Percentiles rank a stretch among this genome's conserved stretches.
Evolutionary conservation across 2,329 filamentous ascomycete species (phyloP).

Genomic region (Hymenotorrendiella dingleyae): DNA sequence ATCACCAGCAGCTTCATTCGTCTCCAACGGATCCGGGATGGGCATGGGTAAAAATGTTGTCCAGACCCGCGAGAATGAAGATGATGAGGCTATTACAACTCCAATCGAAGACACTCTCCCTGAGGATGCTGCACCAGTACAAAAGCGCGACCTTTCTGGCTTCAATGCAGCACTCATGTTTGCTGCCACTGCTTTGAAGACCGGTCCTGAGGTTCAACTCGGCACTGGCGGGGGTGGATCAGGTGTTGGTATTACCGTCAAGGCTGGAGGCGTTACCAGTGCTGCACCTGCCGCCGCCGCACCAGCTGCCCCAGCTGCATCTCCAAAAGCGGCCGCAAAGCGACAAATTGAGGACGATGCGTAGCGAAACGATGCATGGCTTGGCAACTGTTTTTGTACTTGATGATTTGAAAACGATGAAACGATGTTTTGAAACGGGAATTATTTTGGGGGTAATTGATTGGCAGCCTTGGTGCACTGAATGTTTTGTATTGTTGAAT

Average conservation of each 20-base stretch:
- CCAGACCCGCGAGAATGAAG: conserved; percentile 7
- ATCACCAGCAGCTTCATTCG: conserved; percentile 2
- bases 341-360: too few relatives aligned
- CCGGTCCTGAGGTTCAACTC: conserved; percentile 42
- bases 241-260: conserved; percentile 28
- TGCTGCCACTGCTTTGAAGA: conserved; percentile 40
- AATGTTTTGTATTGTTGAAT: too few relatives aligned
- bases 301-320: neutral
- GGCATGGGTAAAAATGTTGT: conserved; percentile 13
- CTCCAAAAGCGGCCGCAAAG: neutral
- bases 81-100: conserved; percentile 5
- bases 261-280: neutral
- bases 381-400: too few relatives aligned
- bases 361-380: too few relatives aligned
- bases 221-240: conserved; percentile 39
- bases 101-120: conserved; percentile 19
- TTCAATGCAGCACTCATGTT: conserved; percentile 43
- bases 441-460: too few relatives aligned
- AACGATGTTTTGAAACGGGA: too few relatives aligned
- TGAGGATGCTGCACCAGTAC: conserved; percentile 15
- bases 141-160: conserved; percentile 42
- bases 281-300: neutral
- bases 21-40: conserved; percentile 11
- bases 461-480: too few relatives aligned
- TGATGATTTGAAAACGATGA: too few relatives aligned